Conservation (phyloP, 441 rosid species). For the Gossypium davidsonii region DNA sequence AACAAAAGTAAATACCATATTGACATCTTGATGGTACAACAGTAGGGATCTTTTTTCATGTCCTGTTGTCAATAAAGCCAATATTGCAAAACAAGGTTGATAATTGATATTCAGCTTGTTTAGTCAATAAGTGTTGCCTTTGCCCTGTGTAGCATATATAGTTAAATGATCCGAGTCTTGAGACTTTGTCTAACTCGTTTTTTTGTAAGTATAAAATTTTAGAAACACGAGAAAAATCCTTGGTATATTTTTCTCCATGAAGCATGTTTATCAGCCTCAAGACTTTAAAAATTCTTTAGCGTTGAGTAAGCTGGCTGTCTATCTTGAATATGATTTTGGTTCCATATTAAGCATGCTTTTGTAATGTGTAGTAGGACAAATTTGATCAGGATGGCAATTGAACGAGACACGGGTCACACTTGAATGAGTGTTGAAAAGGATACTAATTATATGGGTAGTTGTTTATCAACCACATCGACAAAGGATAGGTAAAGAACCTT, state of each 20-base stretch:
- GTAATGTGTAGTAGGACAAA: background rate
- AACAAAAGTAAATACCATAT: background rate
- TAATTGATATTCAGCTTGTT: background rate
- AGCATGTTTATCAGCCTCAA: background rate
- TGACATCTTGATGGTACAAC: background rate
- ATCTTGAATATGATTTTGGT: background rate
- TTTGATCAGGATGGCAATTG: too few relatives aligned
- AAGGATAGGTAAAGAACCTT: too few relatives aligned
- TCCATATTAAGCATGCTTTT: background rate
- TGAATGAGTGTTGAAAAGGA: too few relatives aligned
- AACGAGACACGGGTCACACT: too few relatives aligned
- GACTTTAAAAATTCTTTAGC: too few relatives aligned
- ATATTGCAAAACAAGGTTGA: background rate
- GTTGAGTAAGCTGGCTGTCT: background rate
- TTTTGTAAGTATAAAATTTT: background rate
- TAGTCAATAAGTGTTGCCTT: background rate
- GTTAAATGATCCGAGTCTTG: background rate
- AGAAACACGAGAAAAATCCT: background rate
- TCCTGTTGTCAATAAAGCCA: background rate
- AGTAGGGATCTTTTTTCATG: background rate
- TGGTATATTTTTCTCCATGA: background rate
- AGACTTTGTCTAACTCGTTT: background rate
- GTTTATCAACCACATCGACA: too few relatives aligned
- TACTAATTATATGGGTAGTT: too few relatives aligned
- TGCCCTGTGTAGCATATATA: background rate